Percentiles rank a stretch among this genome's conserved stretches.
These are phyloP conservation scores for Penicillium coffeae DNA, from an alignment of 495 filamentous ascomycete species.

Conservation along the genomic window DNA sequence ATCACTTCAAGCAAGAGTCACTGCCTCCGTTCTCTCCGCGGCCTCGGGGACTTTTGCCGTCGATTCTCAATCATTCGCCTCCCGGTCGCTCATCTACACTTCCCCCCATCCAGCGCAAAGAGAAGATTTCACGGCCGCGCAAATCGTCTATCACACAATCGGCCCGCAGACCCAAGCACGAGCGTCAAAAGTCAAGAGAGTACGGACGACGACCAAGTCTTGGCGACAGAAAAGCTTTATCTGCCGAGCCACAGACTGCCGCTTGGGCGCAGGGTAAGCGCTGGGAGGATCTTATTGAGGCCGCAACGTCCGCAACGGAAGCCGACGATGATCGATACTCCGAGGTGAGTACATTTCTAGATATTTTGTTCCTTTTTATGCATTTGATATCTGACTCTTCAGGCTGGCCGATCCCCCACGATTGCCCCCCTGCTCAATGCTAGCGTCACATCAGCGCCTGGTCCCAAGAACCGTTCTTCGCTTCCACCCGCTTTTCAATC, in stretches of 20 bases:
- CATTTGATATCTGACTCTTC: conserved; percentile 23
- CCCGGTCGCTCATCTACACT: conserved; percentile 83
- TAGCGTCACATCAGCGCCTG: conserved; percentile 38
- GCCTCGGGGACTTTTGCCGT: conserved; percentile 73
- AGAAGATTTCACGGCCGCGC: conserved; percentile 64
- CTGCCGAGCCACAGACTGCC: conserved; percentile 71
- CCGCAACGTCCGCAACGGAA: conserved; percentile 84
- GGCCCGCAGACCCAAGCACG: conserved; percentile 68
- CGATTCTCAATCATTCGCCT: conserved; percentile 74
- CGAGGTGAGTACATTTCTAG: conserved; percentile 27
- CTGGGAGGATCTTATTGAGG: conserved; percentile 93
- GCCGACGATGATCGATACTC: conserved; percentile 79
- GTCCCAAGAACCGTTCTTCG: conserved; percentile 63
- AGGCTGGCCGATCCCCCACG: conserved; percentile 62
- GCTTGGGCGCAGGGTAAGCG: conserved; percentile 74
- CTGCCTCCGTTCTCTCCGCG: conserved; percentile 59
- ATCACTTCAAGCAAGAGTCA: conserved; percentile 68
- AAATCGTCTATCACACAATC: conserved; percentile 81
- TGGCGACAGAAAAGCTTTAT: conserved; percentile 74
- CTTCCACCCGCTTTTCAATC: conserved; percentile 62
- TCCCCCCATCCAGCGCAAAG: conserved; percentile 68
- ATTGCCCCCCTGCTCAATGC: conserved; percentile 37
- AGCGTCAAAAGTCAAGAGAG: conserved; percentile 71
- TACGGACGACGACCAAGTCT: conserved; percentile 61
- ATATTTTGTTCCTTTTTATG: neutral